Percentiles rank a stretch among this genome's conserved stretches.
Conservation (phyloP, 2,329 filamentous ascomycete genomes). For the Cladobotryum mycophilum region DNA sequence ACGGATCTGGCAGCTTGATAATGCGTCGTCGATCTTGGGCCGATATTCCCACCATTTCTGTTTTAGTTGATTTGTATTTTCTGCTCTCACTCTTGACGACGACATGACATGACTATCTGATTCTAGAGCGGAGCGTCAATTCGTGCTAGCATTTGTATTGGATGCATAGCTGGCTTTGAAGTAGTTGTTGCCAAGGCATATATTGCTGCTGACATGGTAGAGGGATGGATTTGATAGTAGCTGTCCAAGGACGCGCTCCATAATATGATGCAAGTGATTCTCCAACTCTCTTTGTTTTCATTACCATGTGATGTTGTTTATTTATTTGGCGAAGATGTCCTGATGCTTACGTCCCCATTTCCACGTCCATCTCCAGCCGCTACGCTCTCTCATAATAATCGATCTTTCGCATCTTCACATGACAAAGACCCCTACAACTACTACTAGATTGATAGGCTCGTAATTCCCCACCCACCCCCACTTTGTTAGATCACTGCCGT, state of each 20-base stretch:
- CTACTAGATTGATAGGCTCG: too few species aligned
- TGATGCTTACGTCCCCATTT: too few species aligned
- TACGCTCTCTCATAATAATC: too few species aligned
- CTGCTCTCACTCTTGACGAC: slow-evolving; percentile 13
- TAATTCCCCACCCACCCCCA: too few species aligned
- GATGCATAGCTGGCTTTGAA: slow-evolving; percentile 6
- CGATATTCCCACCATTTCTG: background rate
- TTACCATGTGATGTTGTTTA: too few species aligned
- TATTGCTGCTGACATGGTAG: background rate
- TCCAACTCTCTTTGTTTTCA: too few species aligned
- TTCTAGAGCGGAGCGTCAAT: slow-evolving; percentile 14
- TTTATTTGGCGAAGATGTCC: too few species aligned
- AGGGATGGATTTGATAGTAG: background rate
- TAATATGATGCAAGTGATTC: background rate
- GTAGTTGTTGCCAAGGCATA: too few species aligned
- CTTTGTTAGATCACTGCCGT: too few species aligned
- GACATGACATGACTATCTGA: slow-evolving; percentile 16
- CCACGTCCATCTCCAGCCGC: too few species aligned
- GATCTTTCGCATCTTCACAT: too few species aligned
- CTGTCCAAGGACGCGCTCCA: slow-evolving; percentile 2
- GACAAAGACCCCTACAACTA: too few species aligned
- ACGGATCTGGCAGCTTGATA: background rate
- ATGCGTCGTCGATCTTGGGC: background rate
- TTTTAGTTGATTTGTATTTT: slow-evolving; percentile 8
- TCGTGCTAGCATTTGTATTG: slow-evolving; percentile 4